Evolutionary conservation across 805 yeast species (phyloP).

Genomic region (Yamadazyma sp.): DNA sequence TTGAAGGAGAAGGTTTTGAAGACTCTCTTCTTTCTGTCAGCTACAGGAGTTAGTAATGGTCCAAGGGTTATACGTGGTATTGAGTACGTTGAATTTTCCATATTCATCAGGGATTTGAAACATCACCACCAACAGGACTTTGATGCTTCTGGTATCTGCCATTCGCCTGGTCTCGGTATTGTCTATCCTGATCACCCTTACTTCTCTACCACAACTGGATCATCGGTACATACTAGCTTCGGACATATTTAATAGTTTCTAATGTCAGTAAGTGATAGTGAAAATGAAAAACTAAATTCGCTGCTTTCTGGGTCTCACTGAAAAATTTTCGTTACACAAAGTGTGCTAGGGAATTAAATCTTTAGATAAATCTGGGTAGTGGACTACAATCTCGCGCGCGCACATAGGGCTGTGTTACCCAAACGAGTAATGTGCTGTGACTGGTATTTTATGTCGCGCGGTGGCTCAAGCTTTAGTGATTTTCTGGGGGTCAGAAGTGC

Average conservation of each 20-base stretch:
- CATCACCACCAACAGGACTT: no score
- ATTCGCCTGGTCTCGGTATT: no score
- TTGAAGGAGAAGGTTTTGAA: slow-evolving; percentile 98
- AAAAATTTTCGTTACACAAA: slow-evolving; percentile 11
- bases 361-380: not conserved
- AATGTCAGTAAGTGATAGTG: slow-evolving; percentile 6
- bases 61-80: not conserved
- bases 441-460: slow-evolving; percentile 6
- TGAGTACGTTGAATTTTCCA: not conserved
- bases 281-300: slow-evolving; percentile 11
- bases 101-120: no score
- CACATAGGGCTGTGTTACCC: slow-evolving; percentile 6
- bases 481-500: no score
- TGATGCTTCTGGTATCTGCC: no score
- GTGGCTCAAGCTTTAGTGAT: no score
- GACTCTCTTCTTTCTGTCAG: slow-evolving; percentile 79
- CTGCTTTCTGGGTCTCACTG: slow-evolving; percentile 10
- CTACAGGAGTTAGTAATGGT: slow-evolving; percentile 49
- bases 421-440: slow-evolving; percentile 8
- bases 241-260: slow-evolving; percentile 28
- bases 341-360: not conserved
- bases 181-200: no score
- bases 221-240: slow-evolving; percentile 41
- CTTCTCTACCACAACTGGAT: no score
- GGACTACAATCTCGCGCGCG: slow-evolving; percentile 1